These are phyloP conservation scores for Sphagnum fallax DNA, from an alignment of 228 moss, liverwort and hornwort genomes.

Conservation along the genomic window DNA sequence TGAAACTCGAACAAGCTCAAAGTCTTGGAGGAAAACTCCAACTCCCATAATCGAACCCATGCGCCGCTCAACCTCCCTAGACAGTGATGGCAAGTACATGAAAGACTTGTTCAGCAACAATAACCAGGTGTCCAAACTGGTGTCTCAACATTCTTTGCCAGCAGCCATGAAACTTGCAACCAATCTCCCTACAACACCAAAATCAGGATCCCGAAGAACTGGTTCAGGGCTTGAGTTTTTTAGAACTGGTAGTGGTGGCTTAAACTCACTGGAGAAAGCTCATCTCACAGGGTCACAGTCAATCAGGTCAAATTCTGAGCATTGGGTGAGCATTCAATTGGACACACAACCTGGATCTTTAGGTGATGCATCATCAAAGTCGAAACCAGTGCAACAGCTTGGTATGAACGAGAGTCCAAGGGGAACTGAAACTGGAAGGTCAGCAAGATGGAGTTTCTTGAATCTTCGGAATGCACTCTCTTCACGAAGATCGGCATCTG, in stretches of 20 bases:
- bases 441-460: background rate
- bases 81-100: constrained; percentile 23
- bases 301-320: background rate
- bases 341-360: background rate
- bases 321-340: background rate
- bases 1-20: background rate
- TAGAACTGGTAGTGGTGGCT: background rate
- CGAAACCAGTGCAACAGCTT: background rate
- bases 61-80: constrained; percentile 23
- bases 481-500: too few relatives aligned
- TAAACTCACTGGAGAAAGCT: background rate
- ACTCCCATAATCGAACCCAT: constrained; percentile 13
- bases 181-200: background rate
- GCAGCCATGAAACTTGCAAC: background rate
- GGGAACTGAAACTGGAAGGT: background rate
- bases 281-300: background rate
- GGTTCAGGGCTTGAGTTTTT: background rate
- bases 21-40: constrained; percentile 3
- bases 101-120: constrained; percentile 9
- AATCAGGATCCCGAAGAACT: background rate
- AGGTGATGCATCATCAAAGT: background rate
- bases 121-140: background rate
- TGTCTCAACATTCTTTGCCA: background rate
- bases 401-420: background rate
- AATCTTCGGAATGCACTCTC: background rate